phyloP scores from a whole-genome alignment of 2,329 filamentous ascomycete species.

The Akanthomyces uredinophilus region DNA sequence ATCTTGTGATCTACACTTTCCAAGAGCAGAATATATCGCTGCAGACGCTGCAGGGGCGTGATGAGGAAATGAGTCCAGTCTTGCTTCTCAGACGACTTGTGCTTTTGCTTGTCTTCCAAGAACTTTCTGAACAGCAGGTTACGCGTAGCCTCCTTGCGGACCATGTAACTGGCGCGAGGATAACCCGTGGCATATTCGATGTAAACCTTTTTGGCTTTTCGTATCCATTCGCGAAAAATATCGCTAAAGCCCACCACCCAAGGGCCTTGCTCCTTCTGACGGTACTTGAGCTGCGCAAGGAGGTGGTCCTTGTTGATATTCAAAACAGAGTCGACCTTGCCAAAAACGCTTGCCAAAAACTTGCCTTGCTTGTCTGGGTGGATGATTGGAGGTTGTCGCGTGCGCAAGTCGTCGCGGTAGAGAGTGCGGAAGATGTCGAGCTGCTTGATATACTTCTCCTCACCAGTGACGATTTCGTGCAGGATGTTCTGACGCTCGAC shows the following conservation, averaged over 20 bases:
- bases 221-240: conserved; percentile 96
- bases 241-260: conserved; percentile 94
- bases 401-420: conserved; percentile 75
- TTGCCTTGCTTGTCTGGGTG: conserved; percentile 69
- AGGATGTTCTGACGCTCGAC: conserved; percentile 89
- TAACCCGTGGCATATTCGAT: conserved; percentile 88
- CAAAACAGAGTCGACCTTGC: conserved; percentile 82
- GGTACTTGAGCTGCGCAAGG: conserved; percentile 88
- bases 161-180: conserved; percentile 74
- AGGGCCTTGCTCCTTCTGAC: conserved; percentile 92
- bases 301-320: conserved; percentile 90
- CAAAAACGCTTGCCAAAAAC: conserved; percentile 83
- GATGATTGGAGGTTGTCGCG: conserved; percentile 74
- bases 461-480: conserved; percentile 90
- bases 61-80: conserved; percentile 96
- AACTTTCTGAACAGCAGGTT: conserved; percentile 87
- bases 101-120: conserved; percentile 70
- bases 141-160: conserved; percentile 76
- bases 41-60: conserved; percentile 84
- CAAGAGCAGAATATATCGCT: conserved; percentile 82
- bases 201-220: conserved; percentile 84
- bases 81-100: conserved; percentile 75
- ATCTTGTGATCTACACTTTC: conserved; percentile 81
- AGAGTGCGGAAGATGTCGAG: conserved; percentile 79
- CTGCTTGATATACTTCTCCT: conserved; percentile 86